Evolutionary conservation across 768 basidiomycete genomes (phyloP).

Genomic region (Suillus placidus): DNA sequence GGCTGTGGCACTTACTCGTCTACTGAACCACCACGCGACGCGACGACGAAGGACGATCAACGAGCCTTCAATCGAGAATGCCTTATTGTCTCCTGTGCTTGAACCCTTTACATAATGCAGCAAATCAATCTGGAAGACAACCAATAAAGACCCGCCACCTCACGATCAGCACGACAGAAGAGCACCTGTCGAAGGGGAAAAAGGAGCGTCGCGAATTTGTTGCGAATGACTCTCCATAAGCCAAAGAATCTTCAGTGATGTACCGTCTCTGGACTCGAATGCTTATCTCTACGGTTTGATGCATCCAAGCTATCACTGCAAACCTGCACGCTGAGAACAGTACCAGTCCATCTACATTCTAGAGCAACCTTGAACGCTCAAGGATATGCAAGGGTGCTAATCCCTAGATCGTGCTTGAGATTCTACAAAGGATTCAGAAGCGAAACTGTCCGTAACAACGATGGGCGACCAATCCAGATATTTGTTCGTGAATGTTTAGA

Average conservation of each 20-base stretch:
- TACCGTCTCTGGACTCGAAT: neutral
- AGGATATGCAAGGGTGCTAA: neutral
- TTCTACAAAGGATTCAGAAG: neutral
- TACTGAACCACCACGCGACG: neutral
- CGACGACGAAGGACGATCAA: neutral
- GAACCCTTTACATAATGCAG: neutral
- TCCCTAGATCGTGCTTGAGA: neutral
- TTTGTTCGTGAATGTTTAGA: neutral
- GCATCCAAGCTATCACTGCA: neutral
- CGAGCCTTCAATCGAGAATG: neutral
- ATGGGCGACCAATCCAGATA: neutral
- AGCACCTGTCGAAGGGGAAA: neutral
- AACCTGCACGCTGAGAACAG: neutral
- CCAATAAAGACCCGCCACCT: neutral
- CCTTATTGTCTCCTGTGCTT: neutral
- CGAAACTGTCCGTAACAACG: neutral
- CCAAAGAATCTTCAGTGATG: neutral
- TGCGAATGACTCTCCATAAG: neutral
- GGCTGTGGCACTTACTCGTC: no score
- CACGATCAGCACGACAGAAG: neutral
- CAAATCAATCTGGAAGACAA: neutral
- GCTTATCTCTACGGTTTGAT: neutral
- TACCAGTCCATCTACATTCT: neutral
- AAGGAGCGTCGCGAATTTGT: neutral
- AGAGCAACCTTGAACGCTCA: neutral